phyloP scores from a whole-genome alignment of 495 filamentous ascomycete species.

The Penicillium parvum region DNA sequence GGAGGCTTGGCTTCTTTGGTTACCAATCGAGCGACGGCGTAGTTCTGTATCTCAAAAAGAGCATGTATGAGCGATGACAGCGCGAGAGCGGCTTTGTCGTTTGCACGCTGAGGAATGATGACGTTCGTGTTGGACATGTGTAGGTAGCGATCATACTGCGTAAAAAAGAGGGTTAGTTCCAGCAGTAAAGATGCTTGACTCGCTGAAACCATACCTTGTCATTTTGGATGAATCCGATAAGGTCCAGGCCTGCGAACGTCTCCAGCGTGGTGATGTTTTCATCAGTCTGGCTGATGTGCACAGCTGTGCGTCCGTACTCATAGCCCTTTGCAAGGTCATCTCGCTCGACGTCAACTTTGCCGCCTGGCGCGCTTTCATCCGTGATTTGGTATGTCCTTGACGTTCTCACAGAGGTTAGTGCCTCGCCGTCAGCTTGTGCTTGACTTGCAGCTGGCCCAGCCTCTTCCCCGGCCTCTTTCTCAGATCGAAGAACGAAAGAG shows the following conservation, averaged over 20 bases:
- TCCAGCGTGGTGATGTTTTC: conserved; percentile 76
- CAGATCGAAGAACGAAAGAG: conserved; percentile 57
- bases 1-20: conserved; percentile 74
- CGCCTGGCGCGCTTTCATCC: conserved; percentile 67
- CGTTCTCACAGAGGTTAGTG: conserved; percentile 63
- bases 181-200: background rate
- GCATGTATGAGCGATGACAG: conserved; percentile 88
- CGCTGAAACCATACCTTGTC: conserved; percentile 53
- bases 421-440: conserved; percentile 20
- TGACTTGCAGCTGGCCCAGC: conserved; percentile 45
- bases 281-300: conserved; percentile 82
- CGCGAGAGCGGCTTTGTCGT: conserved; percentile 72
- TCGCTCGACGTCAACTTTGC: conserved; percentile 76
- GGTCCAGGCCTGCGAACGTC: conserved; percentile 66
- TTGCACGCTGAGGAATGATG: conserved; percentile 66
- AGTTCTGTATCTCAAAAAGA: conserved; percentile 78
- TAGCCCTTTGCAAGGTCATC: conserved; percentile 90
- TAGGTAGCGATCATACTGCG: conserved; percentile 77
- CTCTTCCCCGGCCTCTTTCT: conserved; percentile 39
- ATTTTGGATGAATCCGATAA: conserved; percentile 79
- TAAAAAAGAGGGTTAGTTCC: conserved; percentile 13
- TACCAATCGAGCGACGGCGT: conserved; percentile 84
- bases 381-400: conserved; percentile 74
- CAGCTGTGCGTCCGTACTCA: conserved; percentile 87
- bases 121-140: conserved; percentile 74